Evolutionary conservation across 345 rosid species (phyloP), one percentile per base, ranked within the genome.

Genomic region (Corchorus capsularis): DNA sequence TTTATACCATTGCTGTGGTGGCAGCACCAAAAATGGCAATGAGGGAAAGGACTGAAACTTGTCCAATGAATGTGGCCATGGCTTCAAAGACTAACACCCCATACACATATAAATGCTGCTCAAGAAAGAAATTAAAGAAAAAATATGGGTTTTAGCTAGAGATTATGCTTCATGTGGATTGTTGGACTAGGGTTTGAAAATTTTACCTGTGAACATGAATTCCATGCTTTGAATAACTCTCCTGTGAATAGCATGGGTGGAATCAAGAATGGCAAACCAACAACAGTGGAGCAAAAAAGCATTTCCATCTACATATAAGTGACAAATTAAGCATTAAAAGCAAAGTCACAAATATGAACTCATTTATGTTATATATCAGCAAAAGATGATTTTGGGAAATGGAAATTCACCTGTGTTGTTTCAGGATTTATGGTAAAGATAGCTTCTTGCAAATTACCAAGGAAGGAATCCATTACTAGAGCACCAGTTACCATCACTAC

Each of bases 231-330:
- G 72, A 93, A 89, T 72, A 96, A 78, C 85, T 96, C 99, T 35
- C 98, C 99, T n/a, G 98, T 96, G 64, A 96, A 81, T 65, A 96
- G 76, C 99, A 96, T 96, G 37, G 99, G 99, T 6, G 94, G 97
- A 56, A 93, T 79, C 85, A 96, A 81, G 81, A 93, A 85, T 0
- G 99, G 99, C 82, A 96, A 83, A 41, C 99, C 99, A 19, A 93
- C 98, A 32, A 93, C 89, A 0, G 99, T 93, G 5, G 98, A 91
- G 82, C 99, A 93, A 80, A 96, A 93, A 61, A 96, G 86, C 94
- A 96, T 93, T 86, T 96, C 98, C 91, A 91, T 93, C 99, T 93
- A 60, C 11, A 4, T 8, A 52, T 35, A 8, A 27, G 4, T 15
- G 9, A 62, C 3, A 74, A 27, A 34, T 27, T 27, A 27, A 53